Evolutionary conservation across 257 asterid species (phyloP).

Genomic region (Petunia secreta): DNA sequence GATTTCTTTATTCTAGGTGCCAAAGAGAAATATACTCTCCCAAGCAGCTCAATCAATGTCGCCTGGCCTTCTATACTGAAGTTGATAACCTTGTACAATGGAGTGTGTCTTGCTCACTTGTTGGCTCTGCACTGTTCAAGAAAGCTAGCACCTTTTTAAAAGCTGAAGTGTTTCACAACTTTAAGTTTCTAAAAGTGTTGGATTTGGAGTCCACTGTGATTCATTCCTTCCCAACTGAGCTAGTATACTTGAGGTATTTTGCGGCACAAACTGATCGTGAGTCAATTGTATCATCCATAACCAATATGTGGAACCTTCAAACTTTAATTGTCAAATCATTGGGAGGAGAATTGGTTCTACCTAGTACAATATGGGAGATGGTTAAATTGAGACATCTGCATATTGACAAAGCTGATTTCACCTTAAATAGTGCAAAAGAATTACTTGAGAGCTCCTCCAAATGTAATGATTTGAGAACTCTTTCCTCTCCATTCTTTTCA

Average conservation of each 20-base stretch:
- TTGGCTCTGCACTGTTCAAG: background rate
- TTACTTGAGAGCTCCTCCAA: background rate
- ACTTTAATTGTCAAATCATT: background rate
- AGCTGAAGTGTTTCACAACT: too few relatives aligned
- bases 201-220: background rate
- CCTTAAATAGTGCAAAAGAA: too few relatives aligned
- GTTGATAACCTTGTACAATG: background rate
- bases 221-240: background rate
- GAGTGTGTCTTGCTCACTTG: background rate
- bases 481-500: constrained; percentile 3
- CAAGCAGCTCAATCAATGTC: background rate
- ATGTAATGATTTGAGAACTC: background rate
- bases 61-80: background rate
- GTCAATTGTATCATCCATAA: background rate
- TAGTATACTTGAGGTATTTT: constrained; percentile 15
- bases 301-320: background rate
- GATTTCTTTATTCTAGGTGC: too few relatives aligned
- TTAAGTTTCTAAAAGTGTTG: constrained; percentile 16
- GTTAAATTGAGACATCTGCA: background rate
- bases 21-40: too few relatives aligned
- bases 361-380: too few relatives aligned
- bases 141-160: background rate
- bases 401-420: too few relatives aligned
- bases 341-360: background rate
- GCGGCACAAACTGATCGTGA: background rate